A percentile compares a stretch with the other conserved stretches of the same genome.
These are phyloP conservation scores for Kurtzmaniella quercitrusa DNA, from an alignment of 1,139 yeast genomes.

Conservation along the genomic window DNA sequence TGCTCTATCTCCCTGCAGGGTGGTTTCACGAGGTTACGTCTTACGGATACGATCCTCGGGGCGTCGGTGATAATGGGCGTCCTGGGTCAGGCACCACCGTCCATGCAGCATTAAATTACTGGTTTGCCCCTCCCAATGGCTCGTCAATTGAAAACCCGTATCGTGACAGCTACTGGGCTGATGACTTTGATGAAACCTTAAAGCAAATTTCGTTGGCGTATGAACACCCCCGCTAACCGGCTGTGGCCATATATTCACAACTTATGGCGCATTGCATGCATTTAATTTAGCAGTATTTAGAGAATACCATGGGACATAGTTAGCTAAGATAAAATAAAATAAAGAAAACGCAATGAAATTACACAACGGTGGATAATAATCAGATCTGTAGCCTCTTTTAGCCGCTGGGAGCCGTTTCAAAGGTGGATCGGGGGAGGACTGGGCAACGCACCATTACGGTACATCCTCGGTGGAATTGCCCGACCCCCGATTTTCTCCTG, in stretches of 20 bases:
- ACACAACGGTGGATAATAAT: neutral
- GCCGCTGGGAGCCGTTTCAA: neutral
- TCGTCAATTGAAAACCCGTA: slow-evolving; percentile 30
- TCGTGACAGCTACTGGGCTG: slow-evolving; percentile 45
- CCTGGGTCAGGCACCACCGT: slow-evolving; percentile 11
- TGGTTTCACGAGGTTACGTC: slow-evolving; percentile 77
- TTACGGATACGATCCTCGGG: slow-evolving; percentile 37
- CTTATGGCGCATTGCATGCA: neutral
- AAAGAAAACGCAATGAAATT: no score
- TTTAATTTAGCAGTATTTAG: neutral
- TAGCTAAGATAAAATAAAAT: neutral
- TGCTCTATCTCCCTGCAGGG: slow-evolving; percentile 69
- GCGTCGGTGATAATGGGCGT: neutral
- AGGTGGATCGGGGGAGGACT: neutral
- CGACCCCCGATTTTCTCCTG: neutral
- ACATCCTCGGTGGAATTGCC: neutral
- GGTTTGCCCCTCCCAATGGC: slow-evolving; percentile 66
- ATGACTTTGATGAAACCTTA: slow-evolving; percentile 32
- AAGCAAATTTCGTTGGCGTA: neutral
- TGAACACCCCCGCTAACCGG: neutral
- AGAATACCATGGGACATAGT: neutral
- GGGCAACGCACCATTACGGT: neutral
- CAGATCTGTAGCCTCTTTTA: neutral
- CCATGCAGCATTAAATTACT: slow-evolving; percentile 66
- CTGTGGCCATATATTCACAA: slow-evolving; percentile 24